phyloP scores from a whole-genome alignment of 2,329 filamentous ascomycete genomes.

The Ceratocystis harringtonii region DNA sequence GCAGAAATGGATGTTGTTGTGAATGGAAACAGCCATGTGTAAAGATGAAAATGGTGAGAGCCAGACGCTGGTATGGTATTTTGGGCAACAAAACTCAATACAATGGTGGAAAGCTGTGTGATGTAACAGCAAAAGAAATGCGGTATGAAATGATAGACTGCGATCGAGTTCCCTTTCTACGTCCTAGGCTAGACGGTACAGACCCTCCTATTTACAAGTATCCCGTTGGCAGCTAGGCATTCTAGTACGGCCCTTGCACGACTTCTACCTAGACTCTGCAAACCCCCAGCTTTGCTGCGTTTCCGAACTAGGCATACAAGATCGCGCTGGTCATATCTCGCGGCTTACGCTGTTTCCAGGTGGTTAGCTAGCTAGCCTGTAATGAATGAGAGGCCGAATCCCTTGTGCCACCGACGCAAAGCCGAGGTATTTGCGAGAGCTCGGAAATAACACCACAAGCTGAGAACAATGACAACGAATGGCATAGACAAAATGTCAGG shows the following conservation, averaged over 20 bases:
- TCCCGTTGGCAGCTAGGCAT: neutral
- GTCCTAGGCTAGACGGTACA: neutral
- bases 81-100: neutral
- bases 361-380: neutral
- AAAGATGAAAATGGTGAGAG: neutral
- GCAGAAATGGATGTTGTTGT: neutral
- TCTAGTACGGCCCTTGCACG: neutral
- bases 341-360: neutral
- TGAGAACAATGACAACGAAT: neutral
- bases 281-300: neutral
- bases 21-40: neutral
- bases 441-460: neutral
- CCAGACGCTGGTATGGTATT: neutral
- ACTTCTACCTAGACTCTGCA: neutral
- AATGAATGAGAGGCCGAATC: slow-evolving; percentile 10
- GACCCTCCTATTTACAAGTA: neutral
- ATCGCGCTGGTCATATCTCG: neutral
- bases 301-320: neutral
- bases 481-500: neutral
- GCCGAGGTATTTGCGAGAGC: slow-evolving; percentile 14
- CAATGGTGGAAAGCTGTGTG: neutral
- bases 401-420: slow-evolving; percentile 13
- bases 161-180: neutral
- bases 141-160: neutral
- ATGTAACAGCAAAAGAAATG: neutral